A percentile compares a stretch with the other conserved stretches of the same genome.
Conservation (phyloP, 139 green algal genomes). For the Zygnema circumcarinatum region DNA sequence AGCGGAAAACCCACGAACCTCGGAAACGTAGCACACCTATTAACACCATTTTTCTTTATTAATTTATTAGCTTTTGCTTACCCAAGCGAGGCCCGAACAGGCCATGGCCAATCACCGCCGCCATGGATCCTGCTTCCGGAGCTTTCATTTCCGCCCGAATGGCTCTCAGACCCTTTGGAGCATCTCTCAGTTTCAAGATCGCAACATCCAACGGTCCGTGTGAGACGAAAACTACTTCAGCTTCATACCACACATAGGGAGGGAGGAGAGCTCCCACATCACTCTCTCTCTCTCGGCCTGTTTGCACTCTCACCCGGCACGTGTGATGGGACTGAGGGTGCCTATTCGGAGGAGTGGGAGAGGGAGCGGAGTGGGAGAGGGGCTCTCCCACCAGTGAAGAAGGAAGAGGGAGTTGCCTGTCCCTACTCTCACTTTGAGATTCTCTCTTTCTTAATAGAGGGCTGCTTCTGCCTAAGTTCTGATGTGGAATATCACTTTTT, state of each 20-base stretch:
- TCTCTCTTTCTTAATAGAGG: too few species aligned
- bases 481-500: too few species aligned
- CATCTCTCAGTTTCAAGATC: constrained; percentile 20
- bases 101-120: constrained; percentile 39
- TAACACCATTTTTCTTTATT: too few species aligned
- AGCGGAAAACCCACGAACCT: too few species aligned
- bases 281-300: neutral
- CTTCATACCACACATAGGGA: constrained; percentile 27
- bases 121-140: constrained; percentile 25
- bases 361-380: neutral
- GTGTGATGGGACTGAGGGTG: neutral
- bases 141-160: constrained; percentile 22
- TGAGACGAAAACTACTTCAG: constrained; percentile 38
- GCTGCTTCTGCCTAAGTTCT: too few species aligned
- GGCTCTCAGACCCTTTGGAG: neutral
- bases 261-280: constrained; percentile 1
- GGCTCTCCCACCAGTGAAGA: neutral
- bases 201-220: constrained; percentile 46
- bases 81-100: constrained; percentile 42
- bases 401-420: neutral
- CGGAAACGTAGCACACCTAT: too few species aligned
- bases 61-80: too few species aligned
- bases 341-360: neutral
- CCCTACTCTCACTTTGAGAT: neutral
- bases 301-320: neutral